Evolutionary conservation across 2,329 filamentous ascomycete genomes (phyloP), one percentile per base, ranked within the genome.

Genomic region (Fusarium acutatum): DNA sequence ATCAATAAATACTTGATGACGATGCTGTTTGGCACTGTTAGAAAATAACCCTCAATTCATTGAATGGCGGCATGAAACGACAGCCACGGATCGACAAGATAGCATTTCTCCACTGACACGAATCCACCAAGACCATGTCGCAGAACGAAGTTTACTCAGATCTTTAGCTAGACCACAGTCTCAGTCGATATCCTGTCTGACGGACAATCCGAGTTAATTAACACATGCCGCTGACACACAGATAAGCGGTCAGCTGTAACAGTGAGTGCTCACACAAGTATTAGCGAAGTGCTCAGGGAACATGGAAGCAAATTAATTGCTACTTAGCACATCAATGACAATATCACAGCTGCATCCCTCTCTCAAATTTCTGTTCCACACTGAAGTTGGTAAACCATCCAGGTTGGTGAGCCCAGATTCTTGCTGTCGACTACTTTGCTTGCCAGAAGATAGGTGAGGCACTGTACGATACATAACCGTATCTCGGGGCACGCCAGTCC

Each of bases 401-500:
- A 34, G 30, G 30, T 26, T 24, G 15, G 17, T 17, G n/a, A 24
- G 54, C 11, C 13, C 38, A 26, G 28, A 28, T 22, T 49, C 30
- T 58, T 32, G 40, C 30, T 35, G 54, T 35, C 24, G 24, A 49
- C 20, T 28, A 22, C 32, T 24, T n/a, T 50, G 34, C 26, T 28
- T 35, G 22, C 22, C 12, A 24, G 32, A 35, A 34, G 22, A 43
- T 44, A 14, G 37, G 44, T 43, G 38, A 54, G 26, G 40, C 20
- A 47, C 28, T 35, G 41, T 47, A 43, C 59, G 59, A 43, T 59
- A 62, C 35, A 40, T 24, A 28, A 11, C 38, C 41, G 40, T 73
- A 59, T 59, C 70, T 57, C 60, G 49, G 62, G 65, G 53, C 52
- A 60, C 50, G 49, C 28, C 60, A 46, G 59, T 74, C 47, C 52